These are phyloP conservation scores for Phlebiopsis gigantea DNA, from an alignment of 768 basidiomycete genomes.

Conservation along the genomic window DNA sequence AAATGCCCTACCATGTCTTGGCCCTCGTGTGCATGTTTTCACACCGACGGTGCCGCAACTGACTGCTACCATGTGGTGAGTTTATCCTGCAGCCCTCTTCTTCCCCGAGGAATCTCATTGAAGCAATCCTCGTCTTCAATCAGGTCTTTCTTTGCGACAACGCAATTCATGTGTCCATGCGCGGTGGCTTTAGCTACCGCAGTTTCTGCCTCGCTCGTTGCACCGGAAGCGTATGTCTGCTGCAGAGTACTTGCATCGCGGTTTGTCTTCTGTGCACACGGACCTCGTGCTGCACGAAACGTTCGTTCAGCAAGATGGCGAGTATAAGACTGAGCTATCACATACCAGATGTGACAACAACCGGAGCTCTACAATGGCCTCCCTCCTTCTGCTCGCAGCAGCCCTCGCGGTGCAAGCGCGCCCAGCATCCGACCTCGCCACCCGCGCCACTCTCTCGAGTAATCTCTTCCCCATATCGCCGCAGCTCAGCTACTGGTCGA, in stretches of 20 bases:
- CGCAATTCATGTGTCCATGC: not conserved
- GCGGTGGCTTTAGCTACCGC: not conserved
- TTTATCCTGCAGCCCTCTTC: not conserved
- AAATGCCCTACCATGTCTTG: not conserved
- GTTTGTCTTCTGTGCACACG: not conserved
- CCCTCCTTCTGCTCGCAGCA: not conserved
- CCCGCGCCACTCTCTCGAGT: slow-evolving; percentile 5
- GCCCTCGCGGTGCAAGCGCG: not conserved
- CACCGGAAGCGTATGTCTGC: not conserved
- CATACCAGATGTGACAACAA: not conserved
- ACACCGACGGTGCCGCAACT: not conserved
- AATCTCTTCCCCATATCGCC: slow-evolving; percentile 21
- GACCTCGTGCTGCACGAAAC: not conserved
- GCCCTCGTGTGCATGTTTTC: not conserved
- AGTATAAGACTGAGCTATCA: not conserved
- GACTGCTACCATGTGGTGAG: not conserved
- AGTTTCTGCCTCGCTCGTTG: not conserved
- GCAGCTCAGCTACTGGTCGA: slow-evolving; percentile 22
- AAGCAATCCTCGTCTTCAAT: not conserved
- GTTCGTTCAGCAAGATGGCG: not conserved
- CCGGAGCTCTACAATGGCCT: not conserved
- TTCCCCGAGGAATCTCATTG: not conserved
- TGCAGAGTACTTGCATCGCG: not conserved
- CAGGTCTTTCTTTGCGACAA: not conserved
- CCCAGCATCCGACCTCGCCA: not conserved